Percentiles rank a stretch among this genome's conserved stretches.
phyloP scores from a whole-genome alignment of 2,329 filamentous ascomycete genomes.

The Monosporascus sp. region DNA sequence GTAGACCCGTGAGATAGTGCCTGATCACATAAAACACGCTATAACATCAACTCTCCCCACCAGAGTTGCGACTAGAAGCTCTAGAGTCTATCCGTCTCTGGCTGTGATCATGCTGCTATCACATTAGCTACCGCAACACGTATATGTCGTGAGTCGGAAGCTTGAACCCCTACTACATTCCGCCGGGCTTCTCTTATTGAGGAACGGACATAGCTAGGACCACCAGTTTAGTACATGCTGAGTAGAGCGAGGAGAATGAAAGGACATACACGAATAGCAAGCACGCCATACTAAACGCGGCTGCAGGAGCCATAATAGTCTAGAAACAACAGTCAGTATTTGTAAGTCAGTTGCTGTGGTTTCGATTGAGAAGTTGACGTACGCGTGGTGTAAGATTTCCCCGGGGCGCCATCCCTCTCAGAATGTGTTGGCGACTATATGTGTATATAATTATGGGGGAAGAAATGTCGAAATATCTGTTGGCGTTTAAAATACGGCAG shows the following conservation, averaged over 20 bases:
- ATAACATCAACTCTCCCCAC: too few species aligned
- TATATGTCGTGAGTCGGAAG: neutral
- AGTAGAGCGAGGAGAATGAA: neutral
- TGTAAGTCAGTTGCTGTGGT: constrained; percentile 1
- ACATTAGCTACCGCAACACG: constrained; percentile 4
- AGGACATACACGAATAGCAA: constrained; percentile 14
- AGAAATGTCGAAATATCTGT: too few species aligned
- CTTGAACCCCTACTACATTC: constrained; percentile 9
- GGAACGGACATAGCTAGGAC: constrained; percentile 12
- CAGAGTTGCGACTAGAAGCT: neutral
- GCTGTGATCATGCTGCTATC: constrained; percentile 13
- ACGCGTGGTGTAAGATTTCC: constrained; percentile 17
- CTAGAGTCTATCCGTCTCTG: neutral
- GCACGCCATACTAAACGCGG: constrained; percentile 18
- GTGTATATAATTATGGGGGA: neutral
- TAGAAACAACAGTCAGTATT: neutral
- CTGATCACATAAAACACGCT: too few species aligned
- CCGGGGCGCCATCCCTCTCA: constrained; percentile 8
- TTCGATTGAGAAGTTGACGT: constrained; percentile 1
- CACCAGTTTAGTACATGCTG: neutral
- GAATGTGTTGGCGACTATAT: neutral
- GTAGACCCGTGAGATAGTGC: too few species aligned
- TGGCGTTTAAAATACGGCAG: too few species aligned
- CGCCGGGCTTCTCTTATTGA: constrained; percentile 17
- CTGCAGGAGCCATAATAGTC: constrained; percentile 17